Conservation (phyloP, 108 stramenopile genomes). For the Nitzschia putrida region DNA sequence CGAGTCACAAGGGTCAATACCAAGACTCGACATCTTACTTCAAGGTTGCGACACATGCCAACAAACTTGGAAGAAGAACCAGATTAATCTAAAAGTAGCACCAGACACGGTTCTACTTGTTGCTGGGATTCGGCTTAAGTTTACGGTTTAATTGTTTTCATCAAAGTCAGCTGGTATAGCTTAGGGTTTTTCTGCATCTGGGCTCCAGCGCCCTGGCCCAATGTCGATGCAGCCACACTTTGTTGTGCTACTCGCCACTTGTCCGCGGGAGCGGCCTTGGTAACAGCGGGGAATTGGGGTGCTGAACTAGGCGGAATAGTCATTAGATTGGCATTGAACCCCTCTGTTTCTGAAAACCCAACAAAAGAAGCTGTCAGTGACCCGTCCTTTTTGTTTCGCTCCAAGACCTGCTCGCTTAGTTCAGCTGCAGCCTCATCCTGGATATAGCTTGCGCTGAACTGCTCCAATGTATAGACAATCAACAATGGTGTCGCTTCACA, state of each 20-base stretch:
- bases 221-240: conserved; percentile 13
- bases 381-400: conserved; percentile 30
- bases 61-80: too few relatives aligned
- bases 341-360: conserved; percentile 35
- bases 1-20: too few relatives aligned
- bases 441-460: conserved; percentile 26
- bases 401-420: conserved; percentile 17
- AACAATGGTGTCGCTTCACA: conserved; percentile 33
- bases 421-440: conserved; percentile 25
- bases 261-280: conserved; percentile 5
- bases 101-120: too few relatives aligned
- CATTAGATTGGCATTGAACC: conserved; percentile 18
- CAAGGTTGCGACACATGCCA: too few relatives aligned
- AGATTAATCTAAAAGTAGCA: too few relatives aligned
- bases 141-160: conserved; percentile 42
- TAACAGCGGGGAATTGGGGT: conserved; percentile 14
- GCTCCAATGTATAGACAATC: conserved; percentile 19
- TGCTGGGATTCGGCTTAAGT: not conserved
- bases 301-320: conserved; percentile 33
- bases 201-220: conserved; percentile 17
- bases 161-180: conserved; percentile 19
- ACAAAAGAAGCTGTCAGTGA: conserved; percentile 32
- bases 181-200: conserved; percentile 25
- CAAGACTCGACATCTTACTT: too few relatives aligned
- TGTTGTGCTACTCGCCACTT: conserved; percentile 29